These are phyloP conservation scores for Hymenoscyphus salicellus DNA, from an alignment of 2,329 filamentous ascomycete genomes.

Conservation along the genomic window DNA sequence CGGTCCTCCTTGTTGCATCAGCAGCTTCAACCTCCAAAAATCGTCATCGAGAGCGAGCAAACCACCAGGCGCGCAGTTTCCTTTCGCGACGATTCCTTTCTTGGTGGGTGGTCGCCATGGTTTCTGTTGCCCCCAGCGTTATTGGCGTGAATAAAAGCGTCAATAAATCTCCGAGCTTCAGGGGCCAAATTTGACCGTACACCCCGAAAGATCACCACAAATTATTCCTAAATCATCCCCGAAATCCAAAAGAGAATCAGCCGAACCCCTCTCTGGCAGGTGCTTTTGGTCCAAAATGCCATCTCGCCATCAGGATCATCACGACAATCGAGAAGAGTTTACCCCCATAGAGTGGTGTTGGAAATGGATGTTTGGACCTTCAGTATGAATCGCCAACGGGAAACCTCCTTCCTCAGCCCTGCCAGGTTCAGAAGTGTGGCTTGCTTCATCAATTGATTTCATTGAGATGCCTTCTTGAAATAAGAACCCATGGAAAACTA, in stretches of 20 bases:
- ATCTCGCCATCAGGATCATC: background rate
- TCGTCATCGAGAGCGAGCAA: background rate
- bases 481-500: background rate
- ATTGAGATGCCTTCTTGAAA: background rate
- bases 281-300: background rate
- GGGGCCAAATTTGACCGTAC: background rate
- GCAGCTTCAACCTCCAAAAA: background rate
- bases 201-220: background rate
- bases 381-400: background rate
- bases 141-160: background rate
- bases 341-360: background rate
- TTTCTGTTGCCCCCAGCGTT: background rate
- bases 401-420: background rate
- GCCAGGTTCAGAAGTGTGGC: background rate
- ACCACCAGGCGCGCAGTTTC: background rate
- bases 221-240: background rate
- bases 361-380: background rate
- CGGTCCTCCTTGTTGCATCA: background rate
- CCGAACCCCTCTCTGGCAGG: background rate
- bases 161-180: constrained; percentile 6
- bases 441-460: background rate
- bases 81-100: background rate
- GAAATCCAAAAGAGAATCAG: background rate
- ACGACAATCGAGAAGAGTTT: background rate
- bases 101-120: background rate